These are phyloP conservation scores for Candida montana DNA, from an alignment of 805 yeast species.

Conservation along the genomic window DNA sequence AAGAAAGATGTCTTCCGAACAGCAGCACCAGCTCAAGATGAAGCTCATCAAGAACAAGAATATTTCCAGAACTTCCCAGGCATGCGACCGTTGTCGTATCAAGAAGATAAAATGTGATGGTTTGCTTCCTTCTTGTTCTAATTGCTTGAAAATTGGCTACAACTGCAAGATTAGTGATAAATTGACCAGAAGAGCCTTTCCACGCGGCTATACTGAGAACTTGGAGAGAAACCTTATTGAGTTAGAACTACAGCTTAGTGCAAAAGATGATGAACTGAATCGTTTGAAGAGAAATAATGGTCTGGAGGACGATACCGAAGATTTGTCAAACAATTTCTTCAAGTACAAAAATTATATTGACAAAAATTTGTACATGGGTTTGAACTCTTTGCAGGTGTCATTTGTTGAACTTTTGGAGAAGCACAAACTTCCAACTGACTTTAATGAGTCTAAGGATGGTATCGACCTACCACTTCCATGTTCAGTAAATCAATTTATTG, in stretches of 20 bases:
- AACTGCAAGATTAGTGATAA: constrained; percentile 71
- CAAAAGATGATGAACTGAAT: constrained; percentile 37
- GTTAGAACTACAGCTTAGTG: constrained; percentile 35
- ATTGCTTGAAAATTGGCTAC: constrained; percentile 60
- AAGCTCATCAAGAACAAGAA: constrained; percentile 22
- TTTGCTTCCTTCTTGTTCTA: constrained; percentile 57
- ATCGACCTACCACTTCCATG: constrained; percentile 19
- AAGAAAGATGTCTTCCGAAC: background rate
- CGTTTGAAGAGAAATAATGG: constrained; percentile 26
- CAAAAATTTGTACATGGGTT: constrained; percentile 22
- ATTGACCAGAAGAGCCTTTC: constrained; percentile 70
- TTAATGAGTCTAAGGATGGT: constrained; percentile 26
- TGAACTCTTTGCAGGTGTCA: constrained; percentile 20
- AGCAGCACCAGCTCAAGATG: background rate
- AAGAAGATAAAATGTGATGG: constrained; percentile 78
- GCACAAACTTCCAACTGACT: constrained; percentile 15
- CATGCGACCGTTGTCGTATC: constrained; percentile 76
- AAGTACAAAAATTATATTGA: constrained; percentile 21
- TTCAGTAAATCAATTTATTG: constrained; percentile 16
- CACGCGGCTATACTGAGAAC: constrained; percentile 76
- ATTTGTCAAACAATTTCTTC: constrained; percentile 20
- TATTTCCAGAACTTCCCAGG: constrained; percentile 58
- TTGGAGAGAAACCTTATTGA: constrained; percentile 57
- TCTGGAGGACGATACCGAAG: constrained; percentile 3
- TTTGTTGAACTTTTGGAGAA: constrained; percentile 14